Evolutionary conservation across 495 filamentous ascomycete species (phyloP).

Genomic region (Hypoxylon fuscum): DNA sequence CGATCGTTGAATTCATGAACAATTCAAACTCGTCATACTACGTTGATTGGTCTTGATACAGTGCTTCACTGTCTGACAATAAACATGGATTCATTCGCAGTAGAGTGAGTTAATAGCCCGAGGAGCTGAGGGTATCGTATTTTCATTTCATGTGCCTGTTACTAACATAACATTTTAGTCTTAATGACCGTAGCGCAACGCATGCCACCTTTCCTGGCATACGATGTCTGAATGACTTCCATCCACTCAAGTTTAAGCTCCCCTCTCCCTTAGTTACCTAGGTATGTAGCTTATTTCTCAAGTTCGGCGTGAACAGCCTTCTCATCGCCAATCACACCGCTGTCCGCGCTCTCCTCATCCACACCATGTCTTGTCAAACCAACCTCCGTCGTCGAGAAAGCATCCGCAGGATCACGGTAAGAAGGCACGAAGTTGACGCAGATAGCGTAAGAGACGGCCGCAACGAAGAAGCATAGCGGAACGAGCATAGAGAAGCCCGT

Average conservation of each 20-base stretch:
- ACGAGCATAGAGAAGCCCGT: slow-evolving; percentile 61
- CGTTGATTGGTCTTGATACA: too few species aligned
- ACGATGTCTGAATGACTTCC: too few species aligned
- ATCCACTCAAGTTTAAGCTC: too few species aligned
- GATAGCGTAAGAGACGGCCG: slow-evolving; percentile 66
- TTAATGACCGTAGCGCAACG: too few species aligned
- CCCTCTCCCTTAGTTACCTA: neutral
- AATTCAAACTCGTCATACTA: too few species aligned
- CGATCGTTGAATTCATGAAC: too few species aligned
- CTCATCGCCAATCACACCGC: slow-evolving; percentile 43
- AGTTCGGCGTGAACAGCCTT: slow-evolving; percentile 35
- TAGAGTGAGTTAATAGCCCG: too few species aligned
- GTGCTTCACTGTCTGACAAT: too few species aligned
- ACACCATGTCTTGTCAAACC: slow-evolving; percentile 50
- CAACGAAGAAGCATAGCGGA: slow-evolving; percentile 66
- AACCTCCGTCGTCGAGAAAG: slow-evolving; percentile 62
- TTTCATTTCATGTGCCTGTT: too few species aligned
- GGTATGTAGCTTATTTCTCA: neutral
- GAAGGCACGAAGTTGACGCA: slow-evolving; percentile 70
- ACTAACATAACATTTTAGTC: too few species aligned
- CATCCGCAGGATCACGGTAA: slow-evolving; percentile 68
- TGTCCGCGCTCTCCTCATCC: slow-evolving; percentile 38
- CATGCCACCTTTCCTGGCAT: too few species aligned
- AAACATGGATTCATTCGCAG: too few species aligned
- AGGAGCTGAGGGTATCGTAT: neutral